Base-by-base conservation (phyloP, 2,329 filamentous ascomycete genomes). In the Fusarium sp. region DNA sequence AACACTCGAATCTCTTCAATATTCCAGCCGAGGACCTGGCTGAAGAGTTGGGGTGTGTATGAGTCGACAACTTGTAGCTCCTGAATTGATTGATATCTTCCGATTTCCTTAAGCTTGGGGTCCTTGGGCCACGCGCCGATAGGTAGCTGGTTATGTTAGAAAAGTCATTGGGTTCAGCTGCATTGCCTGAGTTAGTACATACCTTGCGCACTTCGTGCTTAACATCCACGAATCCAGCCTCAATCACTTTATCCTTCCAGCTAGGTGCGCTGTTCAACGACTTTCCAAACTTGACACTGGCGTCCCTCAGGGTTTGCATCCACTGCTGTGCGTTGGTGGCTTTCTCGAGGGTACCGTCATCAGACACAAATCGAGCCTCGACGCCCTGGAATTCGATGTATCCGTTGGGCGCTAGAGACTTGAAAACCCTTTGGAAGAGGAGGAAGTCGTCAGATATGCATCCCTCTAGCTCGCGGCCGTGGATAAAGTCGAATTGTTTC, bases 401-500 rank as follows among this genome's bases (percentile, higher is more conserved):
- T 2, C 72, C 72, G 6, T 66, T 69, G 1, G 69, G 71, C 5
- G 31, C 42, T 3, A 74, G 58, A 22, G 66, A 65, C 13, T 72
- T n/a, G 7, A 72, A 70, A 0, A 62, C 65, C 6, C 42, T 27
- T 7, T 64, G 50, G 24, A 74, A 74, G 4, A 74, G 71, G 13
- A 54, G 38, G 14, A 74, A 52, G 16, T 74, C 72, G 14, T 74
- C 54, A 27, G 61, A 22, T 11, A 74, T 72, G 6, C 72, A 74
- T 4, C 72, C 72, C n/a, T 74, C 72, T 6, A 74, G 18, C 22
- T 74, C 72, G 8, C 72, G 72, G 4, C 67, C 68, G n/a, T 74
- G 72, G 29, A 74, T 74, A 2, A 72, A 74, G 42, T 74, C 72
- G 14, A 74, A 74, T 3, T 72, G 54, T 8, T 47, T 72, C 18